Base-by-base conservation (phyloP, 192 early-diverging fungal species). In the Linnemannia schmuckeri region DNA sequence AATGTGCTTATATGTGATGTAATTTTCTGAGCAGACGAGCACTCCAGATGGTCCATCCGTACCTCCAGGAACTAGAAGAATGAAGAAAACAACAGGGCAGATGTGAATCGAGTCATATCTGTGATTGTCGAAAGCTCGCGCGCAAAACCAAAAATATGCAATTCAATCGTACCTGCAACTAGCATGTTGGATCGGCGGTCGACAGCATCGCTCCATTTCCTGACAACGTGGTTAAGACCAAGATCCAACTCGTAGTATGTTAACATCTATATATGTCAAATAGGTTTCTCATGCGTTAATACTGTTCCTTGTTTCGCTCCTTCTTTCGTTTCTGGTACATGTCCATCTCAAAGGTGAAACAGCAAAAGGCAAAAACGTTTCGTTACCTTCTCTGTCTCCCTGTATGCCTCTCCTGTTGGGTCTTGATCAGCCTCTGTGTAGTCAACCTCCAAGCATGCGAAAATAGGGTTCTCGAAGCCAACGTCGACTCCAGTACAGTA, bases 391-490 rank as follows among this genome's bases (percentile, higher is more conserved):
- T 96, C 96, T 18, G 93, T 85, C 40, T 93, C 91, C 68, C 91
- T 89, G 82, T 93, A 92, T 17, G 93, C 94, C 77, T 95, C 94
- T 10, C 93, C 95, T 15, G 93, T 90, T 24, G 94, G 91, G 88
- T 96, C 96, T 57, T 93, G 88, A 85, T 97, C 97, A 8, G 93
- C 93, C 55, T 97, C 98, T 30, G 91, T 90, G 81, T 97, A 97
- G 87, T 94, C 95, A 1, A 94, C 91, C 86, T 99, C 99, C 57
- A 99, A 85, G 70, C 95, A 94, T 1, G 98, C 99, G 92, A 99
- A 99, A 52, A 98, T 92, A 15, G 99, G 99, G 88, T 99, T 99
- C 79, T 99, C 99, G 80, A 96, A 99, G 0, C 98, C 99, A 37
- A 99, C 98, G 88, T 99, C 99, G 17, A 99, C 93, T 38, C 95